Conservation (phyloP, 495 filamentous ascomycete genomes). For the Jackrogersella multiformis region DNA sequence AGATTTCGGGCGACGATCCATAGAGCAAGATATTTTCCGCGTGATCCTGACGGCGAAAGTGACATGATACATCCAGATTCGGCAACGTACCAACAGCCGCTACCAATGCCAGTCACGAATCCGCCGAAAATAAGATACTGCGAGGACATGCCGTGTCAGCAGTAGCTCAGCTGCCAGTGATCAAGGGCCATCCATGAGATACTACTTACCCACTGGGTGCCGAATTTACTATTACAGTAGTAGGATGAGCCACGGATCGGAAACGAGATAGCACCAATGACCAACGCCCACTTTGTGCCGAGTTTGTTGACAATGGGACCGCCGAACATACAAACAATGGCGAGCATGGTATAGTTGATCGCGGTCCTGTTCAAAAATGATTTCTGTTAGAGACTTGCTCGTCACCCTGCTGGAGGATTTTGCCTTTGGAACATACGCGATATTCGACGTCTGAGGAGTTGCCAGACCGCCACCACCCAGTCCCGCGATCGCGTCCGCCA, state of each 20-base stretch:
- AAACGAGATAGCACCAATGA: slow-evolving; percentile 58
- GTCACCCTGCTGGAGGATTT: background rate
- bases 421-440: slow-evolving; percentile 23
- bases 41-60: slow-evolving; percentile 55
- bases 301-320: slow-evolving; percentile 57
- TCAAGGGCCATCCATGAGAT: background rate
- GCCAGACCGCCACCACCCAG: slow-evolving; percentile 34
- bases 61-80: slow-evolving; percentile 61
- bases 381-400: background rate
- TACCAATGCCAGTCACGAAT: slow-evolving; percentile 56
- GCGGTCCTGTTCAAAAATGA: slow-evolving; percentile 22
- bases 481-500: slow-evolving; percentile 36
- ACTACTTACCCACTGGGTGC: slow-evolving; percentile 55
- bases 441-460: slow-evolving; percentile 37
- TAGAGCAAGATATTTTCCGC: slow-evolving; percentile 57
- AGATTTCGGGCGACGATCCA: slow-evolving; percentile 61
- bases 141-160: slow-evolving; percentile 4
- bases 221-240: slow-evolving; percentile 61
- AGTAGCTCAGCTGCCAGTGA: background rate
- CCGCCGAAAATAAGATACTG: slow-evolving; percentile 56
- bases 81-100: slow-evolving; percentile 59
- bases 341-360: slow-evolving; percentile 38
- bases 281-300: slow-evolving; percentile 56
- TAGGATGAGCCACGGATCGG: slow-evolving; percentile 59
- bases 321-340: slow-evolving; percentile 50